Evolutionary conservation across 108 stramenopile species (phyloP), one percentile per base, ranked within the genome.

Genomic region (Nannochloropsis oceanica): DNA sequence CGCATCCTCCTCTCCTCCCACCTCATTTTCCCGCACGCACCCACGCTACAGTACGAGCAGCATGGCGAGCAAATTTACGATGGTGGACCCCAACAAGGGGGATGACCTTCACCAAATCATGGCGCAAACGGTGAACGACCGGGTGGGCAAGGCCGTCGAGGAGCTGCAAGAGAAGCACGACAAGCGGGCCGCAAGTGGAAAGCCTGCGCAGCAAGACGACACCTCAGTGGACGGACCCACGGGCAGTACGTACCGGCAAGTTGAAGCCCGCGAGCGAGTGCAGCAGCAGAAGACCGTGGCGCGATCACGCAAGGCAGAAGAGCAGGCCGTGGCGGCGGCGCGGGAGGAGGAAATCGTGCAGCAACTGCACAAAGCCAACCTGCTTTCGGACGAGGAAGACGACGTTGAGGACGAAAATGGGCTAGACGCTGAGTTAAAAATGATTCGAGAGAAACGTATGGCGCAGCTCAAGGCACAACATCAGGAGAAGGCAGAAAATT

Each of bases 371-470:
- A 9, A 84, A 44, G 22, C 25, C 13, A 22, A 46, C 25, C 83
- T 73, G 59, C 59, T 73, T 73, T 84, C 42, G 43, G 86, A 43
- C 20, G 88, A 87, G 20, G 83, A 86, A 12, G 91, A 89, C 43
- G 89, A 90, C 25, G 91, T 86, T 43, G 88, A 88, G 26, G 82
- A 90, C 73, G 83, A 84, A n/a, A 86, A 88, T 42, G 85, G 82
- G 26, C 20, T 87, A 34, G 89, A 90, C 26, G 86, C 25, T 22
- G 89, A 90, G 22, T 84, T 88, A 7, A 88, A 89, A 84, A 86
- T 89, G 25, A 88, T 99, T 73, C 95, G 97, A 8, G 90, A 94
- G 84, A 88, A 87, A 84, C 95, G 99, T 44, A 79, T 98, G 43
- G 87, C 85, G 20, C 89, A 97, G 92, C 86, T 97, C 84, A 89